phyloP scores from a whole-genome alignment of 2,329 filamentous ascomycete genomes.

The Emmonsia crescens region DNA sequence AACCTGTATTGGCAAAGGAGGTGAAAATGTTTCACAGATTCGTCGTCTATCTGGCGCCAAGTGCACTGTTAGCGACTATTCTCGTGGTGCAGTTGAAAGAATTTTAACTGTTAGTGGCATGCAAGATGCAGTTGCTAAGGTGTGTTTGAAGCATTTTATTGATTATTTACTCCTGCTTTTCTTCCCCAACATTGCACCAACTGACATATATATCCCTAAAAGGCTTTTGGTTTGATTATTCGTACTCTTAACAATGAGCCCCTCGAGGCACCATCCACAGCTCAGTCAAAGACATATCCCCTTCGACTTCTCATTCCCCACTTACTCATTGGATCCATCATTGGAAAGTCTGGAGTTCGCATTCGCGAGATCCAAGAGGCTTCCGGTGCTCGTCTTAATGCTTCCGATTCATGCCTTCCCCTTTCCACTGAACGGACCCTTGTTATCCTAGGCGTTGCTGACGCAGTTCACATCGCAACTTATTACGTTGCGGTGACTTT shows the following conservation, averaged over 20 bases:
- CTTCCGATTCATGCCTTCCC: constrained; percentile 87
- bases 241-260: constrained; percentile 97
- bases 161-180: not conserved
- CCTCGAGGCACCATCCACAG: constrained; percentile 73
- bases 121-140: constrained; percentile 94
- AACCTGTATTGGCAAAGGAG: constrained; percentile 95
- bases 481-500: constrained; percentile 99
- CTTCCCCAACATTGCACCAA: constrained; percentile 8
- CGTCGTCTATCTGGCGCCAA: constrained; percentile 90
- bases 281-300: constrained; percentile 94
- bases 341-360: constrained; percentile 88
- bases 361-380: constrained; percentile 98
- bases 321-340: constrained; percentile 96
- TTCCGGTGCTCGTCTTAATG: constrained; percentile 90
- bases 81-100: constrained; percentile 91
- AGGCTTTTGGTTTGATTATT: constrained; percentile 97
- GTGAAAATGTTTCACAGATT: constrained; percentile 97
- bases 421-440: constrained; percentile 95
- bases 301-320: constrained; percentile 91
- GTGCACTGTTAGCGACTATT: constrained; percentile 97
- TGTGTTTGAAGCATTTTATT: constrained; percentile 34
- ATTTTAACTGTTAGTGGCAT: constrained; percentile 95
- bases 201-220: constrained; percentile 15
- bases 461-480: constrained; percentile 96
- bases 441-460: constrained; percentile 92